A percentile compares a stretch with the other conserved stretches of the same genome.
Evolutionary conservation across 768 basidiomycete species (phyloP).

Genomic region (Amanita molliuscula): DNA sequence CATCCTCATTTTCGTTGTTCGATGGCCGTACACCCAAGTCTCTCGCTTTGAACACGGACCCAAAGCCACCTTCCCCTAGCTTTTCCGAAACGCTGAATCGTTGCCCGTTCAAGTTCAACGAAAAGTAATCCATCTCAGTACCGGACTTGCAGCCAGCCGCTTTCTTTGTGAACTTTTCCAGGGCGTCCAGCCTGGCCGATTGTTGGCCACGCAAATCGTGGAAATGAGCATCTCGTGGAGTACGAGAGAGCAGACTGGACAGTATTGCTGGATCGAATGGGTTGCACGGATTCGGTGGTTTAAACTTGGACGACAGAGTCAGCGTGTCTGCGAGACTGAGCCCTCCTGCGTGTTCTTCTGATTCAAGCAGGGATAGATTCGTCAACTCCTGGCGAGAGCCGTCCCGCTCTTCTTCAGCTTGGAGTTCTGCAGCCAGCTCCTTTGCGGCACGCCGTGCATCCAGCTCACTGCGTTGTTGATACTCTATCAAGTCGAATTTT

Average conservation of each 20-base stretch:
- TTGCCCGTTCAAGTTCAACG: conserved; percentile 52
- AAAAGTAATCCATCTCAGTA: conserved; percentile 30
- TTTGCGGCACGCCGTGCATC: conserved; percentile 45
- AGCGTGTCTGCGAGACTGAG: conserved; percentile 59
- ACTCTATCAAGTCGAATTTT: conserved; percentile 9
- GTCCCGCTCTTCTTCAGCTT: conserved; percentile 21
- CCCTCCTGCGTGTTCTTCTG: conserved; percentile 51
- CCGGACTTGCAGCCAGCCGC: conserved; percentile 27
- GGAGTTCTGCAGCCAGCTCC: conserved; percentile 40
- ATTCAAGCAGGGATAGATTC: not conserved
- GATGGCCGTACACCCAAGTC: conserved; percentile 32
- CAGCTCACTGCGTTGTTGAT: conserved; percentile 25
- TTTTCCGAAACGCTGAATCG: conserved; percentile 72
- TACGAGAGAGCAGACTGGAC: conserved; percentile 50
- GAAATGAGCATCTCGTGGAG: conserved; percentile 50
- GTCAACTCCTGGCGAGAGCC: not conserved
- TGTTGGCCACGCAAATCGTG: conserved; percentile 46
- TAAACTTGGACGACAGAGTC: conserved; percentile 51
- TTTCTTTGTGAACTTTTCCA: conserved; percentile 66
- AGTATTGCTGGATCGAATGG: conserved; percentile 66
- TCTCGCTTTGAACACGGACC: conserved; percentile 84
- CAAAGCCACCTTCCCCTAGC: conserved; percentile 95
- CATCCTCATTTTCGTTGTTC: conserved; percentile 34
- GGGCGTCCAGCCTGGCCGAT: conserved; percentile 47
- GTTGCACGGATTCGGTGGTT: conserved; percentile 81